Conservation (phyloP, 2,329 filamentous ascomycete genomes). For the Sarocladium kiliense region DNA sequence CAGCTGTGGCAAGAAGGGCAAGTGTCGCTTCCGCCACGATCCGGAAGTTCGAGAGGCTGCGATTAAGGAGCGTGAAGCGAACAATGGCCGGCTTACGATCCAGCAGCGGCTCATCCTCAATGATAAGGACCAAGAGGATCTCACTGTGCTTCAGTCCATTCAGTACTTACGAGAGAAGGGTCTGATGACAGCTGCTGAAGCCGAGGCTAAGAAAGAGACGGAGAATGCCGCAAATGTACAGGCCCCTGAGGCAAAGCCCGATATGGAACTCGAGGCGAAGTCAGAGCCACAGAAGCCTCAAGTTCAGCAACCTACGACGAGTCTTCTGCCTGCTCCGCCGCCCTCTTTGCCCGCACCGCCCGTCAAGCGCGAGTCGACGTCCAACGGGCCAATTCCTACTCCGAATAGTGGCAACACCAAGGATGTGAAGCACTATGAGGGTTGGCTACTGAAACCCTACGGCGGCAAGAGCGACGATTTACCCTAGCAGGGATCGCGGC, state of each 20-base stretch:
- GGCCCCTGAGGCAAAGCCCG: constrained; percentile 13
- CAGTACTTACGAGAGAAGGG: constrained; percentile 59
- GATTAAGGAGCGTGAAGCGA: constrained; percentile 57
- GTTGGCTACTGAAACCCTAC: constrained; percentile 32
- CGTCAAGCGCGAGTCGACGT: constrained; percentile 27
- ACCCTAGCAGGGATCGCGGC: constrained; percentile 17
- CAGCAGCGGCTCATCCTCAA: constrained; percentile 61
- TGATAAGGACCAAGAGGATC: constrained; percentile 63
- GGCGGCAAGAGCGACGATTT: constrained; percentile 30
- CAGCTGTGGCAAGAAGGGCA: constrained; percentile 67
- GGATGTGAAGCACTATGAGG: constrained; percentile 27
- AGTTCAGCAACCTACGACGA: constrained; percentile 16
- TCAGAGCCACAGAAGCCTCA: background rate
- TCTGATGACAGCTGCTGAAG: constrained; percentile 29
- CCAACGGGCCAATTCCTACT: constrained; percentile 18
- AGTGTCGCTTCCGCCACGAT: constrained; percentile 69
- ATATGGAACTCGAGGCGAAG: constrained; percentile 13
- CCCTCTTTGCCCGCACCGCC: constrained; percentile 31
- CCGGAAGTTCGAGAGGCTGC: constrained; percentile 57
- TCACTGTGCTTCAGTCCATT: constrained; percentile 60
- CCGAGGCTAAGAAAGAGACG: constrained; percentile 11
- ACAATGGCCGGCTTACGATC: constrained; percentile 61
- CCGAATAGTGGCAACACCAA: constrained; percentile 23
- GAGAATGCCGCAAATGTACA: background rate
- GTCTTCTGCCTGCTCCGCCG: constrained; percentile 32